Conservation (phyloP, 2,329 filamentous ascomycete genomes). For the Calonectria fujianensis region DNA sequence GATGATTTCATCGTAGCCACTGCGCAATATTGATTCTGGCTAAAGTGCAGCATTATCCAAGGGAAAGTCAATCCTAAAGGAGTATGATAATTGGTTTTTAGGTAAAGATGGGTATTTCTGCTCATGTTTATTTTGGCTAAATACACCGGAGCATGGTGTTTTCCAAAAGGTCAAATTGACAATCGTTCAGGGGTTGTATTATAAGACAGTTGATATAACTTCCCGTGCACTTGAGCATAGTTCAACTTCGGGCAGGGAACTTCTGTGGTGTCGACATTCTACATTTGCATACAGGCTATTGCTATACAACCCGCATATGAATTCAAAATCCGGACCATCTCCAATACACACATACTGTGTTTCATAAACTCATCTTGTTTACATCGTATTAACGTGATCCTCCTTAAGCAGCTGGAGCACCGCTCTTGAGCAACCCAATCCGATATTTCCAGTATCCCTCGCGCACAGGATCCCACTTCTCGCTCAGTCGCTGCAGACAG, state of each 20-base stretch:
- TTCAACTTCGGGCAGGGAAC: background rate
- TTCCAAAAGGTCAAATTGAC: too few species aligned
- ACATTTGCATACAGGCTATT: background rate
- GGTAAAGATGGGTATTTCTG: background rate
- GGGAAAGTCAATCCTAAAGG: background rate
- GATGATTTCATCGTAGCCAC: background rate
- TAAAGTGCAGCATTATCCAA: background rate
- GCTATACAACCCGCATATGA: background rate
- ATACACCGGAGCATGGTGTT: too few species aligned
- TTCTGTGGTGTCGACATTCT: too few species aligned
- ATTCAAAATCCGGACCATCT: background rate
- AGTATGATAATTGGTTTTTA: background rate
- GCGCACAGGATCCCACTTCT: constrained; percentile 93
- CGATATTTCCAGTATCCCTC: constrained; percentile 92
- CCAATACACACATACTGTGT: background rate
- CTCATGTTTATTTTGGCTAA: background rate
- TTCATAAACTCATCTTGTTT: constrained; percentile 7
- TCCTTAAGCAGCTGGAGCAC: constrained; percentile 1
- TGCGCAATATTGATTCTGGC: background rate
- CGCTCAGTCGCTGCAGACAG: constrained; percentile 83
- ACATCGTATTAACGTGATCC: background rate
- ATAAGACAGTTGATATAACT: background rate
- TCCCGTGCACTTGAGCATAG: too few species aligned
- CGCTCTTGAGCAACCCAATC: constrained; percentile 53
- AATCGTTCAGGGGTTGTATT: background rate